Conservation (phyloP, 495 filamentous ascomycete species). For the Xylaria grammica region DNA sequence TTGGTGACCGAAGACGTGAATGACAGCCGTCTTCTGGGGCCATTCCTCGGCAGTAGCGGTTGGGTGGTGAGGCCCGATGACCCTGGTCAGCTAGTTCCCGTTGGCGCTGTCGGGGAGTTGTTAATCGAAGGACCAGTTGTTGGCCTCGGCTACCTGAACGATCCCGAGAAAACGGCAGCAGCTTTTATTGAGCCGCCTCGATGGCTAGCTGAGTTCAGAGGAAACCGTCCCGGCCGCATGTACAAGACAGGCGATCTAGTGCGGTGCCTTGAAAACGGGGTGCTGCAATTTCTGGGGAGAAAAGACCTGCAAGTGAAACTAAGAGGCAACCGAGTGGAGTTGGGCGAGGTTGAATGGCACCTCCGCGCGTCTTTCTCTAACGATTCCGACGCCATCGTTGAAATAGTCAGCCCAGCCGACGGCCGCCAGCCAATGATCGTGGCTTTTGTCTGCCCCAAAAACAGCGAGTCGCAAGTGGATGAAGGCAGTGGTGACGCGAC, state of each 20-base stretch:
- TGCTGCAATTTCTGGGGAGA: slow-evolving; percentile 14
- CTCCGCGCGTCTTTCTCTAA: neutral
- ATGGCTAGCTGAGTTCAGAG: slow-evolving; percentile 38
- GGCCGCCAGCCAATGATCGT: slow-evolving; percentile 9
- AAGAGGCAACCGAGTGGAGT: slow-evolving; percentile 32
- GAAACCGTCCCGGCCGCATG: neutral
- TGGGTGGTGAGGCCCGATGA: slow-evolving; percentile 59
- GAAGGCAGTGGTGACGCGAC: neutral
- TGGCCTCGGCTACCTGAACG: slow-evolving; percentile 41
- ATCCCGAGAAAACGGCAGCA: slow-evolving; percentile 35
- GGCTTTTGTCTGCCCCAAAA: neutral
- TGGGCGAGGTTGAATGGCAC: slow-evolving; percentile 30
- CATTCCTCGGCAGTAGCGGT: slow-evolving; percentile 45
- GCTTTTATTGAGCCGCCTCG: slow-evolving; percentile 45
- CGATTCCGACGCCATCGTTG: neutral
- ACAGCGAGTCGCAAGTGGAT: neutral
- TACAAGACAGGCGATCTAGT: slow-evolving; percentile 21
- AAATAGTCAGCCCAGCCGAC: neutral
- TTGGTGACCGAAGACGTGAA: neutral
- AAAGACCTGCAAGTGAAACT: slow-evolving; percentile 36
- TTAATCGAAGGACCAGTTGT: slow-evolving; percentile 43
- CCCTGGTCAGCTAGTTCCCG: slow-evolving; percentile 48
- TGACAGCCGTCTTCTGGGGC: slow-evolving; percentile 49
- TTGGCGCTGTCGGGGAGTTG: slow-evolving; percentile 46
- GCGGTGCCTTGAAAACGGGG: neutral